These are phyloP conservation scores for Dalbergia cultrata DNA, from an alignment of 306 rosid species.

Conservation along the genomic window DNA sequence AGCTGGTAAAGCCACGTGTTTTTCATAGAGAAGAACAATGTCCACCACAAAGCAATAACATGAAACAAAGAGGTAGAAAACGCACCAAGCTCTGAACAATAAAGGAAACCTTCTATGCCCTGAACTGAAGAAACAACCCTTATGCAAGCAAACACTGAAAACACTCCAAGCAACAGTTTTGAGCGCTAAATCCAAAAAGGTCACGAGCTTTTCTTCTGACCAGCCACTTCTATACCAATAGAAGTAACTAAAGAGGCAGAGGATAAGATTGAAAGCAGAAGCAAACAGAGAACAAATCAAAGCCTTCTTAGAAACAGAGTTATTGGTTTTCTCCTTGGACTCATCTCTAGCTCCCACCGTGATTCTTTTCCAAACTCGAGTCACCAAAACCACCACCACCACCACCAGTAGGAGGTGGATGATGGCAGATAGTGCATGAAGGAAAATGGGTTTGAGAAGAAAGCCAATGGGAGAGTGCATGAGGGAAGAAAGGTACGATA, in stretches of 20 bases:
- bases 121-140: neutral
- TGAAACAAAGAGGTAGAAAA: neutral
- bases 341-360: neutral
- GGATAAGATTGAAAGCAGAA: constrained; percentile 34
- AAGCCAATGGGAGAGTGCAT: constrained; percentile 2
- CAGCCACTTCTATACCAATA: constrained; percentile 39
- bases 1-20: neutral
- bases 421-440: constrained; percentile 33
- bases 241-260: constrained; percentile 37
- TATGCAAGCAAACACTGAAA: constrained; percentile 1
- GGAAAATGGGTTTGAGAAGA: constrained; percentile 41
- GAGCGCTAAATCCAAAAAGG: constrained; percentile 32
- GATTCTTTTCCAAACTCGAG: constrained; percentile 33
- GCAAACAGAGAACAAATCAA: constrained; percentile 34
- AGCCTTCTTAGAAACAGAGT: neutral
- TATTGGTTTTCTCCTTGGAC: neutral
- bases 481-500: neutral
- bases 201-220: constrained; percentile 46
- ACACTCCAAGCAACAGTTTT: constrained; percentile 38
- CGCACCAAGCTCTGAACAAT: constrained; percentile 32
- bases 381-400: constrained; percentile 15
- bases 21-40: constrained; percentile 21
- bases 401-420: constrained; percentile 35
- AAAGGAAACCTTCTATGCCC: neutral
- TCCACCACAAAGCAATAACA: constrained; percentile 26